Conservation (phyloP, 2,329 filamentous ascomycete species). For the Calonectria pseudoturangicola region DNA sequence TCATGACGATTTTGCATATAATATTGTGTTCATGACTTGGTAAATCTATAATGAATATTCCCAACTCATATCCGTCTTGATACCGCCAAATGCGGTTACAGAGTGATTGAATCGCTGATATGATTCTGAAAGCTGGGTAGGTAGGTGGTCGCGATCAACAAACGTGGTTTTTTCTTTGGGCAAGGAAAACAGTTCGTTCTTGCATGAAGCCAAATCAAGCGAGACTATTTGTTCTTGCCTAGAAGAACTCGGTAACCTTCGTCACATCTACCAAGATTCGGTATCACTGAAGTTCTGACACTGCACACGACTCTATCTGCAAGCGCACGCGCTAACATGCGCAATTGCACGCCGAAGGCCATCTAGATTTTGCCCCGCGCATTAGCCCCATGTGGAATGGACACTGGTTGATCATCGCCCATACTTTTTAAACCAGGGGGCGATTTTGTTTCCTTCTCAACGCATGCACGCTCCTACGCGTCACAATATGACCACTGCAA, state of each 20-base stretch:
- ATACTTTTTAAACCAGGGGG: not conserved
- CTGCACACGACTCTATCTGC: not conserved
- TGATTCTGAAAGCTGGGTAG: no score
- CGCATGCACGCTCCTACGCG: not conserved
- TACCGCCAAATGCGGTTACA: no score
- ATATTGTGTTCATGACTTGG: no score
- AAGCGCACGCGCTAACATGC: not conserved
- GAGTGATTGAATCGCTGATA: no score
- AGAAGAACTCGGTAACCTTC: not conserved
- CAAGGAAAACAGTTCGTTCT: no score
- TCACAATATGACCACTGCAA: not conserved
- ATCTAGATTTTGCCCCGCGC: not conserved
- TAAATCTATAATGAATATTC: no score
- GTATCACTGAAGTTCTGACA: not conserved
- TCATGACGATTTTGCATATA: no score
- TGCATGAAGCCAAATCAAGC: not conserved
- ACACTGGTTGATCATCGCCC: not conserved
- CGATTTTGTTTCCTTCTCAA: not conserved
- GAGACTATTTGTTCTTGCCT: not conserved
- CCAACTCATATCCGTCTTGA: no score
- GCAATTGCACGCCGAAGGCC: not conserved
- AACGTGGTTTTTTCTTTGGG: no score
- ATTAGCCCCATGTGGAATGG: not conserved
- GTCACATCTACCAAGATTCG: not conserved
- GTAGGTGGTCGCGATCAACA: no score